These are phyloP conservation scores for Chrysoporthe puriensis DNA, from an alignment of 2,329 filamentous ascomycete species.

Conservation along the genomic window DNA sequence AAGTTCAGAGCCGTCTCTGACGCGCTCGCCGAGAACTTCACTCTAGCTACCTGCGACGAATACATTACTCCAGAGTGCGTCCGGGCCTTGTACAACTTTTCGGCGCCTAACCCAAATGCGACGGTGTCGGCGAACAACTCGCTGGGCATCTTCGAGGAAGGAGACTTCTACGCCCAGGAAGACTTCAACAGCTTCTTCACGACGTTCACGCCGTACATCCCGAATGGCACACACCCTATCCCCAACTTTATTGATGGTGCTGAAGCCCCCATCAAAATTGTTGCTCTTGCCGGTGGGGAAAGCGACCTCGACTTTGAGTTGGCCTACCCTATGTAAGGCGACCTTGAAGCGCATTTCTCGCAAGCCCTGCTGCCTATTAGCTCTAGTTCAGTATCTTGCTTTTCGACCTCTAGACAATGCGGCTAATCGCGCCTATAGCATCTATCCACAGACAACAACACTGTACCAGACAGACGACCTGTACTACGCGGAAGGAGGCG, in stretches of 20 bases:
- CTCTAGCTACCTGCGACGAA: constrained; percentile 34
- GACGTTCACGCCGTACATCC: constrained; percentile 11
- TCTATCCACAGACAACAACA: constrained; percentile 44
- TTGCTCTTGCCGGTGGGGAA: constrained; percentile 19
- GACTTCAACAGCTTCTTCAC: constrained; percentile 22
- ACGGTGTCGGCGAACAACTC: constrained; percentile 22
- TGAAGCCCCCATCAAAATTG: constrained; percentile 3
- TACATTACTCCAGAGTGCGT: constrained; percentile 41
- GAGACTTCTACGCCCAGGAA: constrained; percentile 24
- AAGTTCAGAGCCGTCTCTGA: constrained; percentile 8
- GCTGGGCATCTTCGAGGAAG: constrained; percentile 27
- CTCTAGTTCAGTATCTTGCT: no score
- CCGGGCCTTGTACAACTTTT: constrained; percentile 38
- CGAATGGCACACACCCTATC: constrained; percentile 20
- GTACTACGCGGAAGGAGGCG: constrained; percentile 38
- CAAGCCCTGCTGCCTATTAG: no score
- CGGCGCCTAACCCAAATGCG: constrained; percentile 18
- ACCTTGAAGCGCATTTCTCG: no score
- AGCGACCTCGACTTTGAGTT: constrained; percentile 19
- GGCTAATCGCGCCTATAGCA: constrained; percentile 21
- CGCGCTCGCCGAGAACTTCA: constrained; percentile 12
- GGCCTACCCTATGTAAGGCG: constrained; percentile 21
- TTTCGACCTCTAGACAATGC: no score
- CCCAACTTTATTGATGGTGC: constrained; percentile 19
- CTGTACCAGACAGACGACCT: constrained; percentile 49